Percentiles rank a stretch among this genome's conserved stretches.
Conservation (phyloP, 2,329 filamentous ascomycete genomes). For the Simplicillium aogashimaense region DNA sequence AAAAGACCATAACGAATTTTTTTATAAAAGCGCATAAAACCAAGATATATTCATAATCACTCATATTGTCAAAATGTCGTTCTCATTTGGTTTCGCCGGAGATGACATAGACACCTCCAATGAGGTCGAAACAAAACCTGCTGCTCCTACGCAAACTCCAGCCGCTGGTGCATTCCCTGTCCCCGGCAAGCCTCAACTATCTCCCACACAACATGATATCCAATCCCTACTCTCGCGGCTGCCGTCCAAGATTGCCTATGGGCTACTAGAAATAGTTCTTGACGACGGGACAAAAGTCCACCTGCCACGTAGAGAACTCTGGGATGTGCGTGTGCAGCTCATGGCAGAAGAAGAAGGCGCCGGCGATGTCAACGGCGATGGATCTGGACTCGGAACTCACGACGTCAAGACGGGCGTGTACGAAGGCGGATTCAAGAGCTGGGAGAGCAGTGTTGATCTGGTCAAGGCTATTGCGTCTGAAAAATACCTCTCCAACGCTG, state of each 20-base stretch:
- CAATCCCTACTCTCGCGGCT: constrained; percentile 43
- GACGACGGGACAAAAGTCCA: constrained; percentile 42
- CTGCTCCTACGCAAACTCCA: constrained; percentile 14
- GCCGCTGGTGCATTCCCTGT: constrained; percentile 48
- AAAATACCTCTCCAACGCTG: constrained; percentile 21
- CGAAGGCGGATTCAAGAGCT: constrained; percentile 82
- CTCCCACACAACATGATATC: constrained; percentile 41
- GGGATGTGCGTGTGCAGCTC: constrained; percentile 72
- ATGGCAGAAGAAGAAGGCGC: constrained; percentile 59
- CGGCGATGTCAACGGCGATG: constrained; percentile 20
- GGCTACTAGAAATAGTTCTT: constrained; percentile 45
- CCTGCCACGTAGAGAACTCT: constrained; percentile 67
- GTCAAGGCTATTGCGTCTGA: constrained; percentile 53
- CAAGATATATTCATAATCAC: constrained; percentile 1
- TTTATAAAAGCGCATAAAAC: neutral
- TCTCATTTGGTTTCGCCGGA: constrained; percentile 52
- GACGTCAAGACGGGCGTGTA: constrained; percentile 77
- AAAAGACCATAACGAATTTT: neutral
- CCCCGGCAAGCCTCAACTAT: constrained; percentile 48
- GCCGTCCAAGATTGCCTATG: constrained; percentile 66
- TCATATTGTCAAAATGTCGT: constrained; percentile 26
- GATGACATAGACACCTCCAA: constrained; percentile 52
- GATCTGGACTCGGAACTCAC: constrained; percentile 50
- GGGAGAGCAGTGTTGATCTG: constrained; percentile 77
- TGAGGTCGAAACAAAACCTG: constrained; percentile 16